Percentiles rank a stretch among this genome's conserved stretches.
Evolutionary conservation across 805 yeast genomes (phyloP).

Genomic region (Kurtzmaniella fragi): DNA sequence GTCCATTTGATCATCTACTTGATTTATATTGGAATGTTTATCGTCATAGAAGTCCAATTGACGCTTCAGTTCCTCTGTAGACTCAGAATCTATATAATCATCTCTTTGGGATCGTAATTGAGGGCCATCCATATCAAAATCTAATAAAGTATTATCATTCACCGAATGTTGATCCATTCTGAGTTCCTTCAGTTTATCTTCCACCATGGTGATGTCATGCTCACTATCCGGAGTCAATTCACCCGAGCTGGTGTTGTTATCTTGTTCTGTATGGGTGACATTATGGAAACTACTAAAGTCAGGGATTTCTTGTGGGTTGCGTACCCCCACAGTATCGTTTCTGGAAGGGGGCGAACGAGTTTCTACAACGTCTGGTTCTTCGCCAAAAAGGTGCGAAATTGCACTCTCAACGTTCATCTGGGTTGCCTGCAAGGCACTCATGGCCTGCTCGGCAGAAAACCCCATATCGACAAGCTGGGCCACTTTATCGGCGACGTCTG

Average conservation of each 20-base stretch:
- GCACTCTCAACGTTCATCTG: constrained; percentile 22
- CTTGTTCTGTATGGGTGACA: neutral
- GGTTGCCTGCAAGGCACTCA: constrained; percentile 28
- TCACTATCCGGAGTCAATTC: constrained; percentile 3
- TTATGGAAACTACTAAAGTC: constrained; percentile 10
- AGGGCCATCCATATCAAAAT: neutral
- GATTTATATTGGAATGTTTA: neutral
- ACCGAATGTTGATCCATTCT: neutral
- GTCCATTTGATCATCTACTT: neutral
- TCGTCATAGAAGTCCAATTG: neutral
- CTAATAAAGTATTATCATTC: neutral
- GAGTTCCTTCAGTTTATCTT: neutral
- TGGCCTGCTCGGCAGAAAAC: constrained; percentile 30
- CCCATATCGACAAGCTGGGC: constrained; percentile 34
- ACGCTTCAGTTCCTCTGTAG: neutral
- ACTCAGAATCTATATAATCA: neutral
- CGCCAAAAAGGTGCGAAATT: constrained; percentile 27
- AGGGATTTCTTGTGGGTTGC: constrained; percentile 30
- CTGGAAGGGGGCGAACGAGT: neutral
- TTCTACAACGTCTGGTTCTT: constrained; percentile 16
- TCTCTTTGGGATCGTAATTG: neutral
- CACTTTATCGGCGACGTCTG: constrained; percentile 9
- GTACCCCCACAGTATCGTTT: constrained; percentile 18
- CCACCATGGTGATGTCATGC: neutral
- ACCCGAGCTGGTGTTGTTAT: constrained; percentile 1